Evolutionary conservation across 1,284 basidiomycete genomes (phyloP), one percentile per base, ranked within the genome.

Genomic region (Boletus sp.): DNA sequence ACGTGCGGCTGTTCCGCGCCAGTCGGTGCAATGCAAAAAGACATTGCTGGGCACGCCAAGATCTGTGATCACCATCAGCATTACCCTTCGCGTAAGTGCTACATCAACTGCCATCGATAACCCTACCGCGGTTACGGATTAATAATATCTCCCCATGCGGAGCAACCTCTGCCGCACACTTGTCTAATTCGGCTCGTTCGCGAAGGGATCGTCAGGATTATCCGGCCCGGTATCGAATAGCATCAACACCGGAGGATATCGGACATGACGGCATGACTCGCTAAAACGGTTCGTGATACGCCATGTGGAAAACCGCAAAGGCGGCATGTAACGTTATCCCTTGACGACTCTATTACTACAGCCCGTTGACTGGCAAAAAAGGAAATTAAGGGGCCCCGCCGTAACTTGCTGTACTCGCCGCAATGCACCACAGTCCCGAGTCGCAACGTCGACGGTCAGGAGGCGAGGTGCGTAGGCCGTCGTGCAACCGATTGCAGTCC

Each of bases 171-270:
- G 56, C 60, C 59, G 53, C 57, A 51, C 58, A 52, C 30, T 60
- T 70, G 65, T 60, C 68, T 55, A 61, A 67, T 63, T 50, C 55
- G 53, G 57, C 56, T 10, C 55, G 25, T 72, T 70, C 71, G 67
- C 65, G 71, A 70, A 72, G 71, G 62, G 71, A 73, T 76, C 74
- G 73, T 71, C 73, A 76, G 65, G 73, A 59, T 65, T 57, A 67
- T 57, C 67, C 74, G 74, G 69, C n/a, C 71, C 74, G 71, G 64
- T 52, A 55, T 60, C 65, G 56, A 60, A 66, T 58, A 17, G 31
- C 25, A 44, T 37, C 47, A 54, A 46, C 53, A 51, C 61, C 68
- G 68, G 68, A 73, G 71, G 68, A 64, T 52, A 58, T 74, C 74
- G 74, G 74, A 74, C 50, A 61, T 69, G 48, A 49, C 48, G 59